phyloP scores from a whole-genome alignment of 2,329 filamentous ascomycete genomes.

The Helotiales sp. region DNA sequence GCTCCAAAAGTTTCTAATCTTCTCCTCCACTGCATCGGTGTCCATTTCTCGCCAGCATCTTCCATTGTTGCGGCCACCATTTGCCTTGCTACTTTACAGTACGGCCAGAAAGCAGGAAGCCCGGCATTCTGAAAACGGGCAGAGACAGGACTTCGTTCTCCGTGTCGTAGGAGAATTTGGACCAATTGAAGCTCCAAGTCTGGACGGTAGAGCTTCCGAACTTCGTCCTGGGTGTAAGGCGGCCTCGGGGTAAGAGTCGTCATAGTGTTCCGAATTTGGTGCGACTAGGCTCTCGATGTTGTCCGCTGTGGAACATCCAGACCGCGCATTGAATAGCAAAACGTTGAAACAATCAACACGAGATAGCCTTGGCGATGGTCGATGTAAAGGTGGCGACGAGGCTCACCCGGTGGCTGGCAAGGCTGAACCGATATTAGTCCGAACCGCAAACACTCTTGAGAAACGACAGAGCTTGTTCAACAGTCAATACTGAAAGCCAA shows the following conservation, averaged over 20 bases:
- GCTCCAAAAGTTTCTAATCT: slow-evolving; percentile 80
- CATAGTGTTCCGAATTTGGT: slow-evolving; percentile 62
- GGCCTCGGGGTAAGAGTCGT: slow-evolving; percentile 72
- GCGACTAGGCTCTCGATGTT: too few relatives aligned
- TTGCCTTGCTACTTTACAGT: slow-evolving; percentile 76
- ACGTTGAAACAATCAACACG: too few relatives aligned
- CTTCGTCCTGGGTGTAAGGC: slow-evolving; percentile 79
- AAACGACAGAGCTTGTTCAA: too few relatives aligned
- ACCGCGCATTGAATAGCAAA: too few relatives aligned
- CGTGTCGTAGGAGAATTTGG: slow-evolving; percentile 81
- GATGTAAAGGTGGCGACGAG: not conserved
- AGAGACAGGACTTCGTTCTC: slow-evolving; percentile 80
- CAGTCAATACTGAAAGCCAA: too few relatives aligned
- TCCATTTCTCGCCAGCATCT: slow-evolving; percentile 43
- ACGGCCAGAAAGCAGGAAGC: slow-evolving; percentile 77
- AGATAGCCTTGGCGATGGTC: not conserved
- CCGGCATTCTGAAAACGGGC: slow-evolving; percentile 83
- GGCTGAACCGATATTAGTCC: too few relatives aligned
- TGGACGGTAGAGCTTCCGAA: slow-evolving; percentile 77
- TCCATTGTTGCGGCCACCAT: slow-evolving; percentile 62
- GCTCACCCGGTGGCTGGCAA: too few relatives aligned
- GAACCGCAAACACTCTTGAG: too few relatives aligned
- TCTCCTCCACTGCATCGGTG: slow-evolving; percentile 57
- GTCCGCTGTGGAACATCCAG: too few relatives aligned
- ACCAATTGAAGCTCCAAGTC: slow-evolving; percentile 82